Conservation (phyloP, 1,284 basidiomycete species). For the Exobasidium cylindrosporum region DNA sequence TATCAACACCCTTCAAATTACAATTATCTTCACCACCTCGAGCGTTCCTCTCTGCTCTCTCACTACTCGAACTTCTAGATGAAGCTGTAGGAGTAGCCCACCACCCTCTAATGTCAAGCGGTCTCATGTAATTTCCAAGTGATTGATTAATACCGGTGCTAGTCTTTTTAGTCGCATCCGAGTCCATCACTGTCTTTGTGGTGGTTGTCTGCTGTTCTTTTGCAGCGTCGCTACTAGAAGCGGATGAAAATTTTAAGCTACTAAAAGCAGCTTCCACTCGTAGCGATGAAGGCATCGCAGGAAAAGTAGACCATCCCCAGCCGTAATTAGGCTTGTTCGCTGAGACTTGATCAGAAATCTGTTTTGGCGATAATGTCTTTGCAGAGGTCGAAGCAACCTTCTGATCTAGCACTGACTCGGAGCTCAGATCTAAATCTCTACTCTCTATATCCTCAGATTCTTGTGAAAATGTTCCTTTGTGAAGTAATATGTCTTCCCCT, state of each 20-base stretch:
- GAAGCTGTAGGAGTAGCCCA: background rate
- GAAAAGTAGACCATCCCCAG: slow-evolving; percentile 1
- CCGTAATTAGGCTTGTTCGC: background rate
- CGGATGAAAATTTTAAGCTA: background rate
- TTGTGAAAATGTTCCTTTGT: background rate
- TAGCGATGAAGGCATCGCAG: background rate
- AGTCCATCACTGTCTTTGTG: background rate
- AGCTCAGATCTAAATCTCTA: background rate
- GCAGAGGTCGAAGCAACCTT: background rate
- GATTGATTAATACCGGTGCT: background rate
- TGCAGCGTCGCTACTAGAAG: background rate
- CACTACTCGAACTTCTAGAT: background rate
- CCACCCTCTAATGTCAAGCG: background rate
- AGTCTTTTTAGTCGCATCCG: too few relatives aligned
- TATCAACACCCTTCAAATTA: background rate
- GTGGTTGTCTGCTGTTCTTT: background rate
- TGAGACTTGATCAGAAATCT: background rate
- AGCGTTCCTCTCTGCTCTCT: background rate
- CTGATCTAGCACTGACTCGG: background rate
- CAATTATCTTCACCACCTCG: background rate
- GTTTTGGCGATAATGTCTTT: background rate
- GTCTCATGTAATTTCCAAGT: background rate
- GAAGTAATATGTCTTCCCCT: background rate
- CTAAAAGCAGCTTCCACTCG: background rate
- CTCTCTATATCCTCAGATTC: background rate